Conservation (phyloP, 495 filamentous ascomycete genomes). For the Bombardia bombarda region DNA sequence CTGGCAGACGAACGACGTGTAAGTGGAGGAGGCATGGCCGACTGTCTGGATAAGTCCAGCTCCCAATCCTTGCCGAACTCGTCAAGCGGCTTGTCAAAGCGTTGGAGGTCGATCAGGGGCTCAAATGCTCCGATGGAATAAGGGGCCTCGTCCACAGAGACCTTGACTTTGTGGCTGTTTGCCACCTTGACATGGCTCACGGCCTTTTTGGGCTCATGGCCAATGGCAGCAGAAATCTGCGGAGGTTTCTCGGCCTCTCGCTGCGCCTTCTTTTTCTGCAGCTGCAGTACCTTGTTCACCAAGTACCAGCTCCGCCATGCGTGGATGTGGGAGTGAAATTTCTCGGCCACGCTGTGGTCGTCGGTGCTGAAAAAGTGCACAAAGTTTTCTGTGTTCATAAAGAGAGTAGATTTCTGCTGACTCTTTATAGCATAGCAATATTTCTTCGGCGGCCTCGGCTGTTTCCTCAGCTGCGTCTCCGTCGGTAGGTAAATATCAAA, state of each 20-base stretch:
- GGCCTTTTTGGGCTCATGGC: slow-evolving; percentile 18
- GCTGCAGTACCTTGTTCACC: slow-evolving; percentile 39
- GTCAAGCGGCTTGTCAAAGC: slow-evolving; percentile 36
- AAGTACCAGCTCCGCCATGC: slow-evolving; percentile 87
- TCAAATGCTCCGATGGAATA: slow-evolving; percentile 51
- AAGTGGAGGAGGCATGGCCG: slow-evolving; percentile 7
- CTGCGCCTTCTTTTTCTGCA: slow-evolving; percentile 6
- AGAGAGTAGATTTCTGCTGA: slow-evolving; percentile 83
- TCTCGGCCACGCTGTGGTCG: slow-evolving; percentile 53
- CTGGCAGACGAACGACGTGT: too few species aligned
- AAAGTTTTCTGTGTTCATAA: slow-evolving; percentile 73
- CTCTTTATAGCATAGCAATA: slow-evolving; percentile 86
- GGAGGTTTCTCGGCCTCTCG: slow-evolving; percentile 20
- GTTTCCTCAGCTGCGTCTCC: slow-evolving; percentile 49
- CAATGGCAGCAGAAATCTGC: slow-evolving; percentile 9
- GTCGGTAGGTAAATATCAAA: slow-evolving; percentile 85
- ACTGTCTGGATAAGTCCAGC: slow-evolving; percentile 14
- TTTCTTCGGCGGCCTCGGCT: slow-evolving; percentile 68
- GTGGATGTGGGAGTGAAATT: slow-evolving; percentile 64
- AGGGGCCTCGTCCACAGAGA: slow-evolving; percentile 29
- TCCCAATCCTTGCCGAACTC: slow-evolving; percentile 28
- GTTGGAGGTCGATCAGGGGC: slow-evolving; percentile 44
- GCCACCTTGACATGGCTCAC: slow-evolving; percentile 18
- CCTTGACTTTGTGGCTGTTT: slow-evolving; percentile 22
- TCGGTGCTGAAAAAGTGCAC: slow-evolving; percentile 86